These are phyloP conservation scores for Solanum lycopersicoides DNA, from an alignment of 257 asterid species.

Conservation along the genomic window DNA sequence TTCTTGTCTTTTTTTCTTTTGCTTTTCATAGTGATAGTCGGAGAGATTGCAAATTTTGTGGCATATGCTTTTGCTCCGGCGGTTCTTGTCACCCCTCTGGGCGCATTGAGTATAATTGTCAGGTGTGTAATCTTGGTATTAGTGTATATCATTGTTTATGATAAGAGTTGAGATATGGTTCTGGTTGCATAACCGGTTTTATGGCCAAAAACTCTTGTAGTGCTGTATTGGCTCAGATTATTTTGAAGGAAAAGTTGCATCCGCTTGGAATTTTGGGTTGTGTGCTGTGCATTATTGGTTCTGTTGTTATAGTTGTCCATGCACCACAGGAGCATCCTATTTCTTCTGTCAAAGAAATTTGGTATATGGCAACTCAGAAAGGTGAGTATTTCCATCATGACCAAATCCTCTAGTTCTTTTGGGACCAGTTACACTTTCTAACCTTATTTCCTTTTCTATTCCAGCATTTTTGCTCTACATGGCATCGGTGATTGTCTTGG, in stretches of 20 bases:
- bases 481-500: conserved; percentile 73
- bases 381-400: conserved; percentile 18
- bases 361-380: conserved; percentile 77
- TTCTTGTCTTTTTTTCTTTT: neutral
- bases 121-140: conserved; percentile 29
- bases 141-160: neutral
- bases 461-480: conserved; percentile 71
- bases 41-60: conserved; percentile 81
- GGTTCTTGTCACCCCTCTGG: conserved; percentile 89
- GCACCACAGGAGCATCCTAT: conserved; percentile 73
- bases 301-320: conserved; percentile 62
- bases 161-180: neutral
- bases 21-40: conserved; percentile 55
- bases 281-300: conserved; percentile 74
- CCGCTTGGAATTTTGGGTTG: conserved; percentile 70
- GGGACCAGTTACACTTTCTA: neutral
- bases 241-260: conserved; percentile 71
- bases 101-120: conserved; percentile 79
- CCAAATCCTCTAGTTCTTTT: neutral
- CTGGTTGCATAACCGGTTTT: neutral
- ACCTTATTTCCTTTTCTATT: conserved; percentile 17
- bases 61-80: conserved; percentile 96
- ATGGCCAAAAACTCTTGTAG: conserved; percentile 15
- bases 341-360: conserved; percentile 67
- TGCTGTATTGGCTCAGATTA: conserved; percentile 70